Conservation (phyloP, 75 land plant genomes). For the Sequoiadendron giganteum region DNA sequence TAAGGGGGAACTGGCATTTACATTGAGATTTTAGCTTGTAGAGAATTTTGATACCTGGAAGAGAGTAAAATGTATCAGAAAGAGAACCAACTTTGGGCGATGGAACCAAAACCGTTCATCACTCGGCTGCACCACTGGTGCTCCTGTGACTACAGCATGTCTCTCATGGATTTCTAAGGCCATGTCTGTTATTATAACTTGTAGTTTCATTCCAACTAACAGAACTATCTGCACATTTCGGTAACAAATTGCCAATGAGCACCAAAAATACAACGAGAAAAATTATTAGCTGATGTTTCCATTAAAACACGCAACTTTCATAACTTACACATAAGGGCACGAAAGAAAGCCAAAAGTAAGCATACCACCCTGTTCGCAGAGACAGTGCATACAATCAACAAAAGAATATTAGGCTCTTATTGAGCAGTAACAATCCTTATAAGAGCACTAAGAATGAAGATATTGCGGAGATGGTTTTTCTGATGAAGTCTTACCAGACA, state of each 20-base stretch:
- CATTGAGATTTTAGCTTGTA: background rate
- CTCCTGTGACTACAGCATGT: constrained; percentile 45
- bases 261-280: background rate
- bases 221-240: constrained; percentile 52
- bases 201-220: constrained; percentile 72
- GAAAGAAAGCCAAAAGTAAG: constrained; percentile 56
- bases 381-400: background rate
- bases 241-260: background rate
- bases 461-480: background rate
- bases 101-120: constrained; percentile 61
- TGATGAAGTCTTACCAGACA: constrained; percentile 34
- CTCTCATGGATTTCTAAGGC: constrained; percentile 48
- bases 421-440: background rate
- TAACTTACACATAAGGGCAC: constrained; percentile 53
- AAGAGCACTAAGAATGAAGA: background rate
- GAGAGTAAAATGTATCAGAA: constrained; percentile 49
- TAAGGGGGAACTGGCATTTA: background rate
- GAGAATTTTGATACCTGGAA: constrained; percentile 47
- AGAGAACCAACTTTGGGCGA: constrained; percentile 40
- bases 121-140: constrained; percentile 29
- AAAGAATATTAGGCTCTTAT: background rate
- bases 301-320: background rate
- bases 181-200: constrained; percentile 60
- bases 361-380: constrained; percentile 46
- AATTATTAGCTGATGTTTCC: background rate